Base-by-base conservation (phyloP, 306 rosid species). In the Cyamopsis tetragonoloba region DNA sequence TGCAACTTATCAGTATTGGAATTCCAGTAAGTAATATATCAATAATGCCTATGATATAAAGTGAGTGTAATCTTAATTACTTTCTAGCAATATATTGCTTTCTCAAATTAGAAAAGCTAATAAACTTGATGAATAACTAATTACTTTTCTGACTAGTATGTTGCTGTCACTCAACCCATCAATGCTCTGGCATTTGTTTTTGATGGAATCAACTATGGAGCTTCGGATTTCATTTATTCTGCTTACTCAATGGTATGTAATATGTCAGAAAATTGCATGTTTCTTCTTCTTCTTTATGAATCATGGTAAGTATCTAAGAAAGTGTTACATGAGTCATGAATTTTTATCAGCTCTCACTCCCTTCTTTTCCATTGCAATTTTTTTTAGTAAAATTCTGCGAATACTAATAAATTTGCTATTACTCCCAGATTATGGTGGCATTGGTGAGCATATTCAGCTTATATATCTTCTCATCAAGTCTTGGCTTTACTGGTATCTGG, bases 111-210 rank as follows among this genome's bases (percentile, higher is more conserved):
- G 5, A 17, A 8, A 49, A 54, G 37, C 56, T 62, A 39, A 49
- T 38, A 27, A 20, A 19, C 57, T 67, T 44, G 39, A 27, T 69
- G 43, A 37, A 23, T 64, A 82, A 86, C n/a, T n/a, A n/a, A n/a
- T n/a, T n/a, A n/a, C n/a, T n/a, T n/a, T n/a, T n/a, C 82, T 70
- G 14, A 1, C 27, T 27, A 89, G 95, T 92, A 83, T 84, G 92
- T 92, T 61, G 98, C 96, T 67, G 95, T 77, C 10, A 92, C 95
- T 35, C 96, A 89, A 76, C 98, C 96, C 67, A 79, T 92, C 42
- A 89, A 89, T 67, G 81, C 91, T 32, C 68, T 89, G 69, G 96
- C 98, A 7, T 92, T 89, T 78, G 92, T 92, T 63, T 92, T 92
- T 15, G 95, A 92, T 49, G 98, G 98, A 39, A 58, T 92, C 76